Base-by-base conservation (phyloP, 768 basidiomycete genomes). In the Guyanaporus albipodus region DNA sequence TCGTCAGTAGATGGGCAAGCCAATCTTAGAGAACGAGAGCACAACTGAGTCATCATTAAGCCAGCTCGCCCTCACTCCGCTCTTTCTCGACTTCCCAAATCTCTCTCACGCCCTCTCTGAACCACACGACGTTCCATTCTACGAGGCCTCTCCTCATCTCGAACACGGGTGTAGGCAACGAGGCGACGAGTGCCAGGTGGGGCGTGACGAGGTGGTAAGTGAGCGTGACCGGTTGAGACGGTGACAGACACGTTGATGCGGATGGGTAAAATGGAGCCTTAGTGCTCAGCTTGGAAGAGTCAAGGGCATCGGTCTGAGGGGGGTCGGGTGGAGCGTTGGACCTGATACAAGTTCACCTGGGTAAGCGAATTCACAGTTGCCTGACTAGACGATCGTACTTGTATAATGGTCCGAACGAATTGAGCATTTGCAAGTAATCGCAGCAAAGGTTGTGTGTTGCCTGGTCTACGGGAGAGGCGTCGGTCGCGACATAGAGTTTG, bases 401-500 rank as follows among this genome's bases (percentile, higher is more conserved):
- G 73, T 94, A 98, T 24, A 98, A 63, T 14, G 85, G 79, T 34
- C 87, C 83, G 53, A 96, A 92, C 2, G 90, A 81, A 54, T 84
- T 87, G 44, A 95, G 75, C 74, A 90, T 91, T 46, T 82, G 82
- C 19, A 97, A 73, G 59, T 92, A 97, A 59, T 97, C 92, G 53
- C 87, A 91, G 59, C 91, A 94, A 17, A 95, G 75, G 51, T 85
- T 89, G 59, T 93, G 85, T 1, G 90, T 93, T 4, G 84, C 83
- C 47, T 84, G 78, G 61, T 97, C 93, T 22, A 95, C 88, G 5
- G 93, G 91, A 0, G 89, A 91, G 15, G 85, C 84, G 59, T 98
- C 95, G 10, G 93, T 93, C 10, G 93, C 93, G n/a, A 97, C 76
- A 60, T 94, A 93, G 22, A 96, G 71, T 39, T 90, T 77, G 19